Conservation (phyloP, 768 basidiomycete genomes). For the Auricularia sp. region DNA sequence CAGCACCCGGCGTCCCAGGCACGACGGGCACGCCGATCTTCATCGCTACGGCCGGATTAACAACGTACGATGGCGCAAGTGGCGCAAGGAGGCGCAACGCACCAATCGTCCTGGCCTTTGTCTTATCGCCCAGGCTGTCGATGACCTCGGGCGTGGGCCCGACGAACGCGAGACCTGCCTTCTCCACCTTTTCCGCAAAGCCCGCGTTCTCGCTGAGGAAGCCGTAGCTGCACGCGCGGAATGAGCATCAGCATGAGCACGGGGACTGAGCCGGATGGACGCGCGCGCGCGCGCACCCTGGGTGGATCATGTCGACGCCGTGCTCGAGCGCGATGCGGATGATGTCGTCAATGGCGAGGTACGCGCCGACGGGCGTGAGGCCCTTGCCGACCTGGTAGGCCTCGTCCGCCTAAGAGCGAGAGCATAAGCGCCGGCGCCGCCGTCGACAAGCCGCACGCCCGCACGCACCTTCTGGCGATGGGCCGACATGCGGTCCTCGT, state of each 20-base stretch:
- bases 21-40: constrained; percentile 90
- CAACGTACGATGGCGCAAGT: constrained; percentile 1
- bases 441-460: neutral
- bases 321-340: constrained; percentile 94
- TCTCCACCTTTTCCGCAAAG: constrained; percentile 97
- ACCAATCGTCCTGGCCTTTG: constrained; percentile 89
- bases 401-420: constrained; percentile 70
- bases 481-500: constrained; percentile 90
- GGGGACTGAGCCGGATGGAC: neutral
- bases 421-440: neutral
- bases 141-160: constrained; percentile 95
- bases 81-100: constrained; percentile 11
- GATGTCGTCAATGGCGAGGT: constrained; percentile 96
- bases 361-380: constrained; percentile 90
- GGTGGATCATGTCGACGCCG: constrained; percentile 99
- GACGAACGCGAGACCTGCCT: constrained; percentile 93
- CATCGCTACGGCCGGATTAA: constrained; percentile 45
- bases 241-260: neutral
- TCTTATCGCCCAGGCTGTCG: constrained; percentile 97
- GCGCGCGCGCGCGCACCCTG: constrained; percentile 47
- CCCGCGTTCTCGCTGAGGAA: constrained; percentile 95
- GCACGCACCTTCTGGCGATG: constrained; percentile 87
- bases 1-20: constrained; percentile 95
- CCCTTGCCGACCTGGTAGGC: constrained; percentile 98
- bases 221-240: constrained; percentile 57